phyloP scores from a whole-genome alignment of 2,329 filamentous ascomycete species.

The Raffaelea ambrosiae region DNA sequence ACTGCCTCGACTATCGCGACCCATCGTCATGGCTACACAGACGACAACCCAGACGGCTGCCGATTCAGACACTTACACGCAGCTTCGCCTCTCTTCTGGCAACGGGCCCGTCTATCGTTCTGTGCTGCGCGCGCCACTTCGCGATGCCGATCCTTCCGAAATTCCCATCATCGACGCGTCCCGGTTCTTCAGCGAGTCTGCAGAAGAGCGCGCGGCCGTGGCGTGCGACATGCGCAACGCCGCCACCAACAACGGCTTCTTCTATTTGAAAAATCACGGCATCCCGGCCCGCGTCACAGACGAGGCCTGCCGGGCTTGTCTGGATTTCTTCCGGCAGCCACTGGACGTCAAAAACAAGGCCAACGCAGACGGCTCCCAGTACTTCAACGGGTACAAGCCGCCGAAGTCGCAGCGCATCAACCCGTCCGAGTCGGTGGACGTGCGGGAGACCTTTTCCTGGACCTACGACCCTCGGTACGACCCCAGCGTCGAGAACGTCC shows the following conservation, averaged over 20 bases:
- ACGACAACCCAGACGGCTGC: not conserved
- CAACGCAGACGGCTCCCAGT: constrained; percentile 37
- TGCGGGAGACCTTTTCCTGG: constrained; percentile 42
- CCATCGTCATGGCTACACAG: not conserved
- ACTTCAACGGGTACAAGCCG: constrained; percentile 51
- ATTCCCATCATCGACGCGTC: constrained; percentile 10
- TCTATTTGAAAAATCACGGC: constrained; percentile 45
- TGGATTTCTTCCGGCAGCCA: constrained; percentile 29
- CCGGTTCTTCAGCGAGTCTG: constrained; percentile 3
- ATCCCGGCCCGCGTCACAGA: constrained; percentile 24
- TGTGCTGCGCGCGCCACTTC: constrained; percentile 19
- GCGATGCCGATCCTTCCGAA: constrained; percentile 9
- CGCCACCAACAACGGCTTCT: constrained; percentile 43
- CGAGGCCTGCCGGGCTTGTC: constrained; percentile 33
- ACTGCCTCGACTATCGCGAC: too few relatives aligned
- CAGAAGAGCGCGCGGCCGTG: not conserved
- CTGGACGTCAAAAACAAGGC: constrained; percentile 29
- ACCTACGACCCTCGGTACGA: constrained; percentile 45
- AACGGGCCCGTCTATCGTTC: constrained; percentile 28
- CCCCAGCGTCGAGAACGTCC: constrained; percentile 30
- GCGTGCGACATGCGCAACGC: constrained; percentile 22
- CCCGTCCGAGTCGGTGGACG: constrained; percentile 38
- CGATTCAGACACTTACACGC: not conserved
- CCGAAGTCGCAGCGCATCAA: constrained; percentile 44
- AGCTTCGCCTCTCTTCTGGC: constrained; percentile 14